Evolutionary conservation across 345 rosid genomes (phyloP).

Genomic region (Cardiospermum halicacabum): DNA sequence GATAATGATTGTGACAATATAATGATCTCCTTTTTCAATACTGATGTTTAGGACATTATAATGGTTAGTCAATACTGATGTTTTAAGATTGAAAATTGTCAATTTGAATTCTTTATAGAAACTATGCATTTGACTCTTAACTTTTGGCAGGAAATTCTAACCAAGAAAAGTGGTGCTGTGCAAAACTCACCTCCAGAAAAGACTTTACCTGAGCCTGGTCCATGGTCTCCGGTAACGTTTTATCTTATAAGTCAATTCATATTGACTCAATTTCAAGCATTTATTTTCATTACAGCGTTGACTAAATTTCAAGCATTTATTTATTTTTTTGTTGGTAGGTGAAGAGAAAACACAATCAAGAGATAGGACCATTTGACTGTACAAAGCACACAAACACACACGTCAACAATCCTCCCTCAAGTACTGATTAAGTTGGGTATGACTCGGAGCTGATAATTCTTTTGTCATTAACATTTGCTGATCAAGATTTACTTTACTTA

Average conservation of each 20-base stretch:
- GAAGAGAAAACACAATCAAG: slow-evolving; percentile 60
- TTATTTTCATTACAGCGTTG: too few species aligned
- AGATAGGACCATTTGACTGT: slow-evolving; percentile 87
- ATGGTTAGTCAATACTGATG: too few species aligned
- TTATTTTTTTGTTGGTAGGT: slow-evolving; percentile 46
- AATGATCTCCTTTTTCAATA: too few species aligned
- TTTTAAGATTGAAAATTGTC: background rate
- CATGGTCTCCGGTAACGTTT: slow-evolving; percentile 83
- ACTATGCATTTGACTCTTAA: slow-evolving; percentile 11
- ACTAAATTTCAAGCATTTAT: too few species aligned
- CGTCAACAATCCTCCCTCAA: slow-evolving; percentile 22
- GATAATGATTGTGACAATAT: too few species aligned
- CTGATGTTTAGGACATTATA: too few species aligned
- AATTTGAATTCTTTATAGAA: background rate
- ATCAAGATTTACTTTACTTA: background rate
- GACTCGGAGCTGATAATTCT: slow-evolving; percentile 26
- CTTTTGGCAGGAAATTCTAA: slow-evolving; percentile 61
- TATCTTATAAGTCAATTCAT: background rate
- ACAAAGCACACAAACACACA: slow-evolving; percentile 63
- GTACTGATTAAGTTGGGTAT: slow-evolving; percentile 23
- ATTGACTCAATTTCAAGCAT: too few species aligned
- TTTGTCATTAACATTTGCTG: slow-evolving; percentile 16
- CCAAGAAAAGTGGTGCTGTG: slow-evolving; percentile 78
- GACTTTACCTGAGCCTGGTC: slow-evolving; percentile 67
- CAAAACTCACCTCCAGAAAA: slow-evolving; percentile 84